These are phyloP conservation scores for Tolypocladium cylindrosporum DNA, from an alignment of 2,329 filamentous ascomycete species.

Conservation along the genomic window DNA sequence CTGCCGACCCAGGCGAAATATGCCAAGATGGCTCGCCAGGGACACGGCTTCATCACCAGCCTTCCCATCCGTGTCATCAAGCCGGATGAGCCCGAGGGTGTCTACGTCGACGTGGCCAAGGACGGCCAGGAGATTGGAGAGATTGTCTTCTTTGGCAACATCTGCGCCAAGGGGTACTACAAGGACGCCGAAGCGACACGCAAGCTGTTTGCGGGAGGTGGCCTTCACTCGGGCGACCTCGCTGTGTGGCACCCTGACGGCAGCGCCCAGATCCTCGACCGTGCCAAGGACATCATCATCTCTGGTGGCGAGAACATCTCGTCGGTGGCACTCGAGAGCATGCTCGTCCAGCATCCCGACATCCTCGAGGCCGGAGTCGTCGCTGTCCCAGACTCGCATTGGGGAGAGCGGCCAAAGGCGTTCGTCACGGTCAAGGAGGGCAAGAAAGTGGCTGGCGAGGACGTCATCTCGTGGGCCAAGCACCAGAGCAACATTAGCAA, in stretches of 20 bases:
- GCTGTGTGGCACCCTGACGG: constrained; percentile 91
- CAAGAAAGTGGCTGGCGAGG: constrained; percentile 36
- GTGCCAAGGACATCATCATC: constrained; percentile 97
- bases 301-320: constrained; percentile 96
- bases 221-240: constrained; percentile 80
- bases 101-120: constrained; percentile 33
- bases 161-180: constrained; percentile 85
- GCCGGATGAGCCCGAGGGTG: constrained; percentile 57
- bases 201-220: constrained; percentile 81
- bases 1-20: constrained; percentile 71
- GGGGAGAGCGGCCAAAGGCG: constrained; percentile 94
- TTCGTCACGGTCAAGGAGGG: constrained; percentile 73
- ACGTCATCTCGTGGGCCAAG: constrained; percentile 81
- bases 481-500: constrained; percentile 69
- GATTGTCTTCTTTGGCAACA: constrained; percentile 80
- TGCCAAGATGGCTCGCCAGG: constrained; percentile 83
- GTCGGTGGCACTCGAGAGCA: constrained; percentile 80
- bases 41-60: constrained; percentile 80
- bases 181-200: constrained; percentile 78
- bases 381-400: constrained; percentile 76
- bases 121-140: constrained; percentile 41
- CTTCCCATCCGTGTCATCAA: constrained; percentile 76
- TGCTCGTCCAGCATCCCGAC: constrained; percentile 79
- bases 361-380: constrained; percentile 90
- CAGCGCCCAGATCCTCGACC: constrained; percentile 81